Base-by-base conservation (phyloP, 257 asterid species). In the Ballota nigra region DNA sequence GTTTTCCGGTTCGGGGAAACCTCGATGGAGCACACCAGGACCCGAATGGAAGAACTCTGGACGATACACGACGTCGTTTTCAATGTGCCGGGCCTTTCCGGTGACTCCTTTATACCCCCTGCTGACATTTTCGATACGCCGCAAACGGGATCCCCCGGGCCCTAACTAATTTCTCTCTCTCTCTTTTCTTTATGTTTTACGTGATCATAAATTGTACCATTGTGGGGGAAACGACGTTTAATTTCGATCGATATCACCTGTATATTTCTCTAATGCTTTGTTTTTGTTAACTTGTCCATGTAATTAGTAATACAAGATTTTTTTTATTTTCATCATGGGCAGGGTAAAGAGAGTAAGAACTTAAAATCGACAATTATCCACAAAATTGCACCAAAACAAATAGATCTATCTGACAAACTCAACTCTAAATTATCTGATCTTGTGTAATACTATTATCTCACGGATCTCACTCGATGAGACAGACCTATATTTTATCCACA, bases 1-100 rank as follows among this genome's bases (percentile, higher is more conserved):
- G 92, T 89, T 0, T 89, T 89, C 75, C 86, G 91, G 1, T 89
- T 89, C 40, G 96, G 96, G 4, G 96, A 89, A 78, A 83, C 89
- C 0, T 85, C 92, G 0, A 62, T 77, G 68, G 82, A 85, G 74
- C 92, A 87, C 34, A 82, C 84, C 5, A 70, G 96, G 90, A 85
- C 92, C 0, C 69, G 86, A 31, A 89, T 89, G 96, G 96, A 89
- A 34, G 96, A 89, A 36, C 45, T 79, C 0, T 89, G 94, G 92
- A 68, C 74, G 63, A 89, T 89, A 43, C 81, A 87, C 63, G 96
- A 87, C 65, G 90, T 89, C 15, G 96, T 85, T 20, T 89, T 85
- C 68, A 82, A 87, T 11, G 96, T 89, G 9, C 94, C 92, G 0
- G 96, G 94, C 0, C 83, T 89, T 18, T 87, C 94, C 0, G 52